These are phyloP conservation scores for Skeletonema marinoi DNA, from an alignment of 108 stramenopile genomes.

Conservation along the genomic window DNA sequence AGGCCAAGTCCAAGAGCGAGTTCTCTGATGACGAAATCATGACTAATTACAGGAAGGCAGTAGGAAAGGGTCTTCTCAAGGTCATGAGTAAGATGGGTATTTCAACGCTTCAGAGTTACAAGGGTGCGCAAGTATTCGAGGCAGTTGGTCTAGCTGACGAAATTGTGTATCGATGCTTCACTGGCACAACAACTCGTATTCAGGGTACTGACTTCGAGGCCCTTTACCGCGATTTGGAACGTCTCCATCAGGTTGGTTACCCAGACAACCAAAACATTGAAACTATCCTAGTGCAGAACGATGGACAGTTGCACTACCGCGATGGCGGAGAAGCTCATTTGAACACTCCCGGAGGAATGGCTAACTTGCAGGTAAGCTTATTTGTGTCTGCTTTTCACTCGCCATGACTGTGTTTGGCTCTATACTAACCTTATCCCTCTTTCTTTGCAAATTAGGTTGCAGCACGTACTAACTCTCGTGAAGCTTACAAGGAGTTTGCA, in stretches of 20 bases:
- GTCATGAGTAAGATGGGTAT: constrained; percentile 98
- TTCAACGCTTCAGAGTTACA: constrained; percentile 95
- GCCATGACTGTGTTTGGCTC: not conserved
- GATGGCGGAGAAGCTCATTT: constrained; percentile 97
- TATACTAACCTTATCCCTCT: not conserved
- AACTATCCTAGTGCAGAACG: constrained; percentile 86
- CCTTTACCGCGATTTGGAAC: constrained; percentile 92
- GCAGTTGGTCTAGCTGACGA: constrained; percentile 96
- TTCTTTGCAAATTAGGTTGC: constrained; percentile 53
- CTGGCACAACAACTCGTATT: constrained; percentile 95
- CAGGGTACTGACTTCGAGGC: constrained; percentile 96
- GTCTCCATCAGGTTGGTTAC: constrained; percentile 87
- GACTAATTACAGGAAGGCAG: constrained; percentile 93
- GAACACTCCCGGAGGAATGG: constrained; percentile 94
- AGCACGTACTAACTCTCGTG: constrained; percentile 90
- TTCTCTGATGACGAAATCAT: constrained; percentile 88
- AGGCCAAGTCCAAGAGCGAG: constrained; percentile 84
- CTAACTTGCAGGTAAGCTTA: constrained; percentile 81
- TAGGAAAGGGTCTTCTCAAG: constrained; percentile 94
- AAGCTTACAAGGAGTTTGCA: constrained; percentile 94
- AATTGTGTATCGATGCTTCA: constrained; percentile 95
- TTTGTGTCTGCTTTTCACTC: not conserved
- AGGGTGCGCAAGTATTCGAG: constrained; percentile 97
- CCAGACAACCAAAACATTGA: constrained; percentile 59
- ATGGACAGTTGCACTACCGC: constrained; percentile 96